phyloP scores from a whole-genome alignment of 352 stramenopile genomes.

The Pythium insidiosum region DNA sequence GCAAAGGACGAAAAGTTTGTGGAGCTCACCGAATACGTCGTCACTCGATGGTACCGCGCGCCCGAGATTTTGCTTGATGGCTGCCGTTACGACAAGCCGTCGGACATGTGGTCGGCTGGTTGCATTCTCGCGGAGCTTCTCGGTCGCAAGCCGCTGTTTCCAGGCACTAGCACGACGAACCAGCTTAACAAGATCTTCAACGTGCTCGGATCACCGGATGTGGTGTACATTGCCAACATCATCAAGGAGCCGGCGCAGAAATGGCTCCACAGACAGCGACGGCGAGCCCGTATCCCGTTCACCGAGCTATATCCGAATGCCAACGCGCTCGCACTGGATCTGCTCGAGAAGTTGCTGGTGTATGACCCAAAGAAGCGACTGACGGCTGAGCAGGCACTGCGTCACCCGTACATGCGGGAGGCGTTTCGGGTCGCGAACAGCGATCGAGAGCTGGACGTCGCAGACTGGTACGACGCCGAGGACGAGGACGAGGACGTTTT shows the following conservation, averaged over 20 bases:
- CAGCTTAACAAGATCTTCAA: conserved; percentile 96
- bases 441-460: conserved; percentile 5
- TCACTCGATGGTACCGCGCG: conserved; percentile 77
- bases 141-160: conserved; percentile 93
- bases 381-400: conserved; percentile 91
- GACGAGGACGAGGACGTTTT: conserved; percentile 65
- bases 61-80: conserved; percentile 91
- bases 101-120: conserved; percentile 84
- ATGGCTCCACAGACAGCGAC: conserved; percentile 58
- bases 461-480: conserved; percentile 25
- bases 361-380: conserved; percentile 58
- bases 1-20: conserved; percentile 29
- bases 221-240: conserved; percentile 47
- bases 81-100: conserved; percentile 64
- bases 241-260: conserved; percentile 65
- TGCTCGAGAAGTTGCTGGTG: conserved; percentile 65
- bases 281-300: conserved; percentile 50
- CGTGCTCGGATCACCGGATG: conserved; percentile 85
- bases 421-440: conserved; percentile 41
- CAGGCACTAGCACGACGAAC: conserved; percentile 93
- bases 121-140: conserved; percentile 97
- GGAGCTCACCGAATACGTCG: conserved; percentile 73
- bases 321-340: conserved; percentile 55
- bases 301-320: conserved; percentile 70
- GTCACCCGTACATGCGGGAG: conserved; percentile 90